Evolutionary conservation across 345 rosid species (phyloP), one percentile per base, ranked within the genome.

Genomic region (Boechera stricta): DNA sequence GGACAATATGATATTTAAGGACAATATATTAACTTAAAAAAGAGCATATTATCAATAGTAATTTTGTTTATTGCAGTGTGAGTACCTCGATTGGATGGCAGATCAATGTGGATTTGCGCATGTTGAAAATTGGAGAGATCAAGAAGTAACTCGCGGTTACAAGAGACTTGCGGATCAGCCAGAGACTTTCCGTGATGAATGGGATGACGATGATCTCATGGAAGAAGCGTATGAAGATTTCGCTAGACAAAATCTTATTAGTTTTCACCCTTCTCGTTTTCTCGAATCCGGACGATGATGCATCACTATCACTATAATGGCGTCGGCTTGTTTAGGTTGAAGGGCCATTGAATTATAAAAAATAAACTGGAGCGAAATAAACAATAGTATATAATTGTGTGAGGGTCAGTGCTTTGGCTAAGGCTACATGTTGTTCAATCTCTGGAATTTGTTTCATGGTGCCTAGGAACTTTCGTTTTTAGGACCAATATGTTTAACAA

Each of bases 191-290:
- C 79, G 91, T 5, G 92, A 89, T 29, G 79, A 82, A 70, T 86
- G 87, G 89, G 88, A 79, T n/a, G 94, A 84, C 32, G 63, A 89
- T 31, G 49, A 83, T 68, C 76, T 82, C 59, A 48, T 85, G 71
- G 45, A 54, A 52, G 77, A 78, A 81, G 87, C 90, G 0, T 49
- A 74, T 4, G 71, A 83, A 39, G 90, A 89, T 70, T 82, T 87
- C 10, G 33, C 45, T 9, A 79, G 54, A 41, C 36, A 53, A 24
- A 68, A 68, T 53, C 3, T 68, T 33, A 68, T 53, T 4, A 53
- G 3, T 26, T 38, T 68, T 26, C 36, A 38, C 28, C 72, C 72
- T 36, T 52, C 61, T 8, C 26, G 15, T 35, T 68, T 32, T 13
- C 35, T 38, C 7, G 9, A 68, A 36, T 52, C 24, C 0, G 24